Evolutionary conservation across 495 filamentous ascomycete genomes (phyloP).

Genomic region (Antarctomyces pellizariae): DNA sequence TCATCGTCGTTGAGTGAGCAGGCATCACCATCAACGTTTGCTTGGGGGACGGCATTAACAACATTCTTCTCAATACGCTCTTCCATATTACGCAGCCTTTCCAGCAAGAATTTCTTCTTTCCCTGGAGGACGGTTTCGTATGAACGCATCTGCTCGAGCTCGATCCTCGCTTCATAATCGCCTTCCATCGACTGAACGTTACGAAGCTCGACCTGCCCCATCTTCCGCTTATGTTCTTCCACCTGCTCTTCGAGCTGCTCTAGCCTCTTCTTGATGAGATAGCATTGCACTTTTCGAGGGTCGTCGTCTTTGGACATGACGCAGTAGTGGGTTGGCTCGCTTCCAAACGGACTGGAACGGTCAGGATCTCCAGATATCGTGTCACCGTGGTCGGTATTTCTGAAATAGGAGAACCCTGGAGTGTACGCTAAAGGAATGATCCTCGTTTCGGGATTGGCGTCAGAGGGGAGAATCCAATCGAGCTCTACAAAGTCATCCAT

Average conservation of each 20-base stretch:
- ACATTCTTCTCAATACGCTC: slow-evolving; percentile 23
- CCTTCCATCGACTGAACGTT: slow-evolving; percentile 29
- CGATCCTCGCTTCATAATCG: slow-evolving; percentile 25
- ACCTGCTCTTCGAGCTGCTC: slow-evolving; percentile 58
- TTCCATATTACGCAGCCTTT: slow-evolving; percentile 44
- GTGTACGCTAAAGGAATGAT: slow-evolving; percentile 83
- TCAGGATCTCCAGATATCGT: slow-evolving; percentile 41
- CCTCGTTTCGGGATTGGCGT: slow-evolving; percentile 76
- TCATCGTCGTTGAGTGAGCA: slow-evolving; percentile 9
- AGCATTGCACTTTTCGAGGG: slow-evolving; percentile 68
- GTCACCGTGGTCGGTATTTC: slow-evolving; percentile 78
- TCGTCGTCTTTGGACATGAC: slow-evolving; percentile 89
- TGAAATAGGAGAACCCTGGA: slow-evolving; percentile 88
- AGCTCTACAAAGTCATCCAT: slow-evolving; percentile 99
- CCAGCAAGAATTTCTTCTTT: slow-evolving; percentile 55
- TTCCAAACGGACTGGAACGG: slow-evolving; percentile 63
- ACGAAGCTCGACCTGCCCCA: slow-evolving; percentile 41
- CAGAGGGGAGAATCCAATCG: slow-evolving; percentile 82
- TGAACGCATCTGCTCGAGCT: slow-evolving; percentile 43
- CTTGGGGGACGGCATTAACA: slow-evolving; percentile 23
- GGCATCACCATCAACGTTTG: slow-evolving; percentile 17
- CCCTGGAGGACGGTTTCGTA: slow-evolving; percentile 46
- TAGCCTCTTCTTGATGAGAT: slow-evolving; percentile 61
- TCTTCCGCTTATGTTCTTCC: slow-evolving; percentile 36
- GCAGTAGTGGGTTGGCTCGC: slow-evolving; percentile 82